A percentile compares a stretch with the other conserved stretches of the same genome.
These are phyloP conservation scores for Hypoxylon intermedium DNA, from an alignment of 495 filamentous ascomycete species.

Conservation along the genomic window DNA sequence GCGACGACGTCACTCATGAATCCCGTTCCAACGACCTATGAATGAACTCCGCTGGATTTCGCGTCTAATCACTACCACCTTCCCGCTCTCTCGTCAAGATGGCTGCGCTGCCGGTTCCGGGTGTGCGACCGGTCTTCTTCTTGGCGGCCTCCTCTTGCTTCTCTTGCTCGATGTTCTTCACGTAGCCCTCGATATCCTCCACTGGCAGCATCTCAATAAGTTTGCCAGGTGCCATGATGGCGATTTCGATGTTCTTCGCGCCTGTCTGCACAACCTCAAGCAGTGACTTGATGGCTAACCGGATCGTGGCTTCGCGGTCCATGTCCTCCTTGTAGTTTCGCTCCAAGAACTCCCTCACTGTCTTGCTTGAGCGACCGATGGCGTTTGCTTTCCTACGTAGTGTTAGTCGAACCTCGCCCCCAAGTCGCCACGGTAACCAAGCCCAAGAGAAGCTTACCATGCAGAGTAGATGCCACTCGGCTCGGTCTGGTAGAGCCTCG, in stretches of 20 bases:
- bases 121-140: slow-evolving; percentile 86
- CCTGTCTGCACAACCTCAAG: slow-evolving; percentile 98
- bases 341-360: slow-evolving; percentile 96
- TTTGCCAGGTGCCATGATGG: slow-evolving; percentile 96
- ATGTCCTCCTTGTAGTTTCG: slow-evolving; percentile 97
- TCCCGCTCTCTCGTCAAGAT: slow-evolving; percentile 75
- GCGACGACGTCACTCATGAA: slow-evolving; percentile 12
- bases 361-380: slow-evolving; percentile 97
- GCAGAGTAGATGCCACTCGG: slow-evolving; percentile 98
- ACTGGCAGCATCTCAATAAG: slow-evolving; percentile 90
- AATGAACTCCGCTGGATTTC: background rate
- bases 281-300: slow-evolving; percentile 95
- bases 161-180: slow-evolving; percentile 98
- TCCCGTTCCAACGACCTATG: no score
- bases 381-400: slow-evolving; percentile 93
- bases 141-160: slow-evolving; percentile 98
- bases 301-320: slow-evolving; percentile 95
- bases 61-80: slow-evolving; percentile 46
- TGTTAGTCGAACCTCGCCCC: slow-evolving; percentile 9
- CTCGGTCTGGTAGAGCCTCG: slow-evolving; percentile 95
- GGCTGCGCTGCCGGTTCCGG: slow-evolving; percentile 77
- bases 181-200: slow-evolving; percentile 93
- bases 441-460: slow-evolving; percentile 69
- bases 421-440: no score
- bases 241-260: slow-evolving; percentile 99